Percentiles rank a stretch among this genome's conserved stretches.
These are phyloP conservation scores for Schizophyllum amplum DNA, from an alignment of 1,284 basidiomycete species.

Conservation along the genomic window DNA sequence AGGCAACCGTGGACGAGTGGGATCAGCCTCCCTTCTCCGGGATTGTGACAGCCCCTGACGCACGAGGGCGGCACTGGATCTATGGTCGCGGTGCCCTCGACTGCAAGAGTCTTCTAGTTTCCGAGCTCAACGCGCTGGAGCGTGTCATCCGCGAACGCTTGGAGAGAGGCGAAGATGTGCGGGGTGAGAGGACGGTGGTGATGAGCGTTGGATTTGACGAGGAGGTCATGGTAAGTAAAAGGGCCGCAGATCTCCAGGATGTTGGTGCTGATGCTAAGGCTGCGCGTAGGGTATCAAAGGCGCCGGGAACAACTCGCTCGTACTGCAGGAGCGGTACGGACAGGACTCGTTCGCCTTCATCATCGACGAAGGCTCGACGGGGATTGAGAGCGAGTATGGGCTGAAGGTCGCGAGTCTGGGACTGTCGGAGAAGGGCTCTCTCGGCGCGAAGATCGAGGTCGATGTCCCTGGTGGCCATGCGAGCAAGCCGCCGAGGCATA, in stretches of 20 bases:
- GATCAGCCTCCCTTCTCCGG: slow-evolving; percentile 7
- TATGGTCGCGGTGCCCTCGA: slow-evolving; percentile 6
- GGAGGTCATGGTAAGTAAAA: background rate
- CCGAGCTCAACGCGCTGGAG: background rate
- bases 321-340: background rate
- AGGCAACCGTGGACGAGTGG: slow-evolving; percentile 5
- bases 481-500: background rate
- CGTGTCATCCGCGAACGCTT: background rate
- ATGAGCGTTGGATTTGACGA: background rate
- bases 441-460: background rate
- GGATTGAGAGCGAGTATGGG: background rate
- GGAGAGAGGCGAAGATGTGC: background rate
- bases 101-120: background rate
- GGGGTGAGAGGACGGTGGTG: background rate
- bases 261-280: background rate
- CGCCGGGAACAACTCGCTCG: background rate
- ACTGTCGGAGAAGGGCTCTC: background rate
- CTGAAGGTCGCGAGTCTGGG: background rate
- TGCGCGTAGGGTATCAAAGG: background rate
- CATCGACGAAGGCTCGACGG: background rate
- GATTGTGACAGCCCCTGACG: background rate
- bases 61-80: slow-evolving; percentile 4
- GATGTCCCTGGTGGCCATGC: background rate
- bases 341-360: background rate
- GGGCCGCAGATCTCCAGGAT: background rate